Base-by-base conservation (phyloP, 2,329 filamentous ascomycete genomes). In the Tolypocladium album region DNA sequence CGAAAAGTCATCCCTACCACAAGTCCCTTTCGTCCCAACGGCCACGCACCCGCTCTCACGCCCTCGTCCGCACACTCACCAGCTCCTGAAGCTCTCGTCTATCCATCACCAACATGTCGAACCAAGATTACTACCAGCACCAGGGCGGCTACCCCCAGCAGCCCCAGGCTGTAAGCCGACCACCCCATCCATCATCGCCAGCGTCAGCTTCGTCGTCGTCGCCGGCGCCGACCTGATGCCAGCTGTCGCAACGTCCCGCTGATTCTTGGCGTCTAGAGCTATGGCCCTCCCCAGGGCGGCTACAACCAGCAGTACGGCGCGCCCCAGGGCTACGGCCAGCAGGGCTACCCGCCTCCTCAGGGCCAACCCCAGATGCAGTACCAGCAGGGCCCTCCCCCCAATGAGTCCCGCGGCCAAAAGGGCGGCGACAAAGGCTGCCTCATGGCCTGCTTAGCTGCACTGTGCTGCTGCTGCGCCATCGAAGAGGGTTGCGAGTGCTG, bases 401-500 rank as follows among this genome's bases (percentile, higher is more conserved):
- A 66, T 27, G 65, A 69, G 27, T 31, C 27, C 64, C 63, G 67
- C 57, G 64, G 68, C 62, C 62, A 65, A 63, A 69, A 69, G 61
- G 69, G 73, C 57, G 69, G 73, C 57, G 72, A 74, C 60, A 75
- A 72, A n/a, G n/a, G n/a, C 64, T 81, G 79, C 65, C 66, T 81
- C 58, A 72, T 74, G 52, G 77, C 72, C 60, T 81, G 78, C 71
- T 69, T 82, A 55, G 78, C 79, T 11, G 71, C 74, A 20, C 66
- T 82, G 59, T 81, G 78, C 71, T 80, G 76, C 69, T 82, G 79
- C 69, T 81, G 78, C 63, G 75, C 77, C 59, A 72, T 75, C 52
- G 79, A 81, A 60, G 79, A 80, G 64, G 74, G 72, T 38, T 81
- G 79, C 68, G 79, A 82, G 66, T 78, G 76, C 64, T 81, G 79